Conservation (phyloP, 2,329 filamentous ascomycete species). For the Aspergillus eucalypticola region DNA sequence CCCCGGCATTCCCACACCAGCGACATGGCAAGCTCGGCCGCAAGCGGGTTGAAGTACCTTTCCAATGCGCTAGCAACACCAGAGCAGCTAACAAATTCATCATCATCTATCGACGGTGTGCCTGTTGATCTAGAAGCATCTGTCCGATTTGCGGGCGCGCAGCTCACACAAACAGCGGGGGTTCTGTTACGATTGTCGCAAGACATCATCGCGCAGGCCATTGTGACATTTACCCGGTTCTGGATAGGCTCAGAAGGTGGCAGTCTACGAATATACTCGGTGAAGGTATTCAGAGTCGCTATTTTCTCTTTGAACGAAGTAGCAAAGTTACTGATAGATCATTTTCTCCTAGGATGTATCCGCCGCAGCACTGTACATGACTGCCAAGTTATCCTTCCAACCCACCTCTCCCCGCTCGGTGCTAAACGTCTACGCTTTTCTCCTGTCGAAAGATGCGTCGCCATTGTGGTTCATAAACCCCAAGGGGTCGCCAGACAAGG, state of each 20-base stretch:
- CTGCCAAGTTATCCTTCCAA: conserved; percentile 76
- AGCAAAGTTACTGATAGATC: background rate
- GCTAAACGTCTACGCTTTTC: conserved; percentile 80
- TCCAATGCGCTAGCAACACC: conserved; percentile 49
- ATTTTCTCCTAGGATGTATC: conserved; percentile 66
- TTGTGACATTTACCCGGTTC: conserved; percentile 78
- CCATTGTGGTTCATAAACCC: conserved; percentile 50
- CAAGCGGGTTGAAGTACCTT: conserved; percentile 35
- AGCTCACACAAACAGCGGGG: conserved; percentile 51
- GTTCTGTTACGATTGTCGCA: conserved; percentile 82
- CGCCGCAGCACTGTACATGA: conserved; percentile 76
- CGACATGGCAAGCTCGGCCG: conserved; percentile 28
- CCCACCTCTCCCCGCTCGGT: conserved; percentile 77
- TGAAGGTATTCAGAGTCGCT: conserved; percentile 36
- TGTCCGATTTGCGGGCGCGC: conserved; percentile 46
- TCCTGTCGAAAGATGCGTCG: conserved; percentile 63
- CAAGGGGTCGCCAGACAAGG: conserved; percentile 27
- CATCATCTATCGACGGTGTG: conserved; percentile 47
- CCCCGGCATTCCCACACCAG: background rate
- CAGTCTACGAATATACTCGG: conserved; percentile 45
- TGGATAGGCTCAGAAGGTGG: conserved; percentile 61
- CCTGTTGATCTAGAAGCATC: conserved; percentile 45
- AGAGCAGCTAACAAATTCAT: conserved; percentile 47
- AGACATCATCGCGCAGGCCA: conserved; percentile 80
- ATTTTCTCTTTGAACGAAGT: background rate